These are phyloP conservation scores for Russula sp. DNA, from an alignment of 768 basidiomycete species.

Conservation along the genomic window DNA sequence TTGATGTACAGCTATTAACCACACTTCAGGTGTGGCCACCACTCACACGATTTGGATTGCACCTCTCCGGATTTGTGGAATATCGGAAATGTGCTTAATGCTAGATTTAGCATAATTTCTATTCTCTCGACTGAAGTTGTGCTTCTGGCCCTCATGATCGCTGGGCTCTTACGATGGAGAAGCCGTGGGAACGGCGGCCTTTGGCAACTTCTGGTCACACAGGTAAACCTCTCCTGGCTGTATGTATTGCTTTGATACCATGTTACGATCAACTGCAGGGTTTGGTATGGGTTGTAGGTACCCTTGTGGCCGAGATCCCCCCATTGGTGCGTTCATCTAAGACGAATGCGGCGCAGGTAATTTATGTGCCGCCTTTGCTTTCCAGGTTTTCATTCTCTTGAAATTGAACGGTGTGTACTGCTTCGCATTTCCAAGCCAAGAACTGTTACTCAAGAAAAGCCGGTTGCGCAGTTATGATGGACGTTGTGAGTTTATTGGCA, in stretches of 20 bases:
- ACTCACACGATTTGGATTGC: not conserved
- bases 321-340: slow-evolving; percentile 5
- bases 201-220: slow-evolving; percentile 3
- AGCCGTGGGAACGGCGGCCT: not conserved
- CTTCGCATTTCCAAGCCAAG: not conserved
- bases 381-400: slow-evolving; percentile 7
- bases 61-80: not conserved
- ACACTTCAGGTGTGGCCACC: not conserved
- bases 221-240: not conserved
- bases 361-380: not conserved
- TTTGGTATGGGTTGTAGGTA: slow-evolving; percentile 4
- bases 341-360: not conserved
- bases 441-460: not conserved
- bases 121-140: not conserved
- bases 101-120: not conserved
- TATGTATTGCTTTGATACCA: not conserved
- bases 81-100: not conserved
- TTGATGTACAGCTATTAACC: not conserved
- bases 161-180: slow-evolving; percentile 9
- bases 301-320: slow-evolving; percentile 7
- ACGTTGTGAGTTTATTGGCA: slow-evolving; percentile 7
- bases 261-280: slow-evolving; percentile 1
- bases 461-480: not conserved
- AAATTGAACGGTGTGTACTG: slow-evolving; percentile 15
- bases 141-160: not conserved